phyloP scores from a whole-genome alignment of 1,284 basidiomycete species.

The Ceratobasidium theobromae region DNA sequence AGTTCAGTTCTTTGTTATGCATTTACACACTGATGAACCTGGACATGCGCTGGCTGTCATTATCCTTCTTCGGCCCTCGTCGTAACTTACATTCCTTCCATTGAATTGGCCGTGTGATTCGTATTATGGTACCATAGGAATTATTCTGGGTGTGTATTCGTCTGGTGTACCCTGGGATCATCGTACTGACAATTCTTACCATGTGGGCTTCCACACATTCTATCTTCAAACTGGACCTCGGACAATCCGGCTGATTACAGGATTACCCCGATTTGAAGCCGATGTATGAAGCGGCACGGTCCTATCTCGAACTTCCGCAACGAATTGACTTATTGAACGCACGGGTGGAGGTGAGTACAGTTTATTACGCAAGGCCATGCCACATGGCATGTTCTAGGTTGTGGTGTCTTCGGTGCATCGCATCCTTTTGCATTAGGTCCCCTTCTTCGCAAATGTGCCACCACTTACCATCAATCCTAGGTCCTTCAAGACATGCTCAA shows the following conservation, averaged over 20 bases:
- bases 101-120: slow-evolving; percentile 17
- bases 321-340: slow-evolving; percentile 92
- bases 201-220: background rate
- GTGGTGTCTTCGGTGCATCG: background rate
- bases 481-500: slow-evolving; percentile 97
- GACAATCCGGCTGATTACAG: slow-evolving; percentile 45
- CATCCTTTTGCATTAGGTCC: slow-evolving; percentile 23
- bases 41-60: slow-evolving; percentile 4
- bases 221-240: background rate
- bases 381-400: background rate
- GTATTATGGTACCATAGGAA: slow-evolving; percentile 55
- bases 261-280: slow-evolving; percentile 93
- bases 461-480: slow-evolving; percentile 46
- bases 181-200: background rate
- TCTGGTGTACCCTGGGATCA: background rate
- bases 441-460: background rate
- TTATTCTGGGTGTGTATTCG: slow-evolving; percentile 78
- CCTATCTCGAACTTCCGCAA: slow-evolving; percentile 93
- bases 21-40: slow-evolving; percentile 2
- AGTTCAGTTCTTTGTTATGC: slow-evolving; percentile 12
- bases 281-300: slow-evolving; percentile 88
- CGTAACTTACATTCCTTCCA: background rate
- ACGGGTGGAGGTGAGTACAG: slow-evolving; percentile 73
- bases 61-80: slow-evolving; percentile 4
- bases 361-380: background rate